Evolutionary conservation across 1,284 basidiomycete genomes (phyloP).

Genomic region (Ganoderma sp.): DNA sequence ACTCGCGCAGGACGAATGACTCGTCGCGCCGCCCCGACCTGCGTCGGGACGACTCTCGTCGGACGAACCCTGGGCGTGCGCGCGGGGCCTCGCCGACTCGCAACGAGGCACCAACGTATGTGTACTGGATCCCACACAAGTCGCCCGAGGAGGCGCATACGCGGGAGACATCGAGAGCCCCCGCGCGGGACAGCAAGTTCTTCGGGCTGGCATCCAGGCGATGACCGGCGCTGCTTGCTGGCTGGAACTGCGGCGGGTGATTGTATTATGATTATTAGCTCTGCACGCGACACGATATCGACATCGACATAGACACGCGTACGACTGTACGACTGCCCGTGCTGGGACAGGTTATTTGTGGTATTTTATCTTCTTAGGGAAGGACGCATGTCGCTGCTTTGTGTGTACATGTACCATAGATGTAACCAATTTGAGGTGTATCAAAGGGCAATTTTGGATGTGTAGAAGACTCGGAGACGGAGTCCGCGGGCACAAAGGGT

Average conservation of each 20-base stretch:
- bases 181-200: slow-evolving; percentile 44
- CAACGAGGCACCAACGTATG: slow-evolving; percentile 44
- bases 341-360: slow-evolving; percentile 26
- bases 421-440: slow-evolving; percentile 4
- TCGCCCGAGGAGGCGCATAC: slow-evolving; percentile 44
- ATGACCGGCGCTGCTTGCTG: slow-evolving; percentile 39
- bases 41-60: slow-evolving; percentile 26
- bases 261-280: slow-evolving; percentile 32
- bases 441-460: slow-evolving; percentile 6
- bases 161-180: slow-evolving; percentile 32
- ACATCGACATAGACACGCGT: slow-evolving; percentile 18
- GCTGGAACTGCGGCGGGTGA: not conserved
- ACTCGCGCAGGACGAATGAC: slow-evolving; percentile 25
- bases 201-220: slow-evolving; percentile 54
- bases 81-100: slow-evolving; percentile 36
- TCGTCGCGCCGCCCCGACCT: slow-evolving; percentile 21
- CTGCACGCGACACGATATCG: slow-evolving; percentile 23
- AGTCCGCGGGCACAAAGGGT: not conserved
- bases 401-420: slow-evolving; percentile 12
- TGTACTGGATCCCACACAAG: slow-evolving; percentile 45
- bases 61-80: slow-evolving; percentile 25
- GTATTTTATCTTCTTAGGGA: slow-evolving; percentile 24
- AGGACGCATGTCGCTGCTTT: slow-evolving; percentile 8
- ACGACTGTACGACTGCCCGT: slow-evolving; percentile 22
- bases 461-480: slow-evolving; percentile 6